These are phyloP conservation scores for Picocystis sp. DNA, from an alignment of 163 green algal species.

Conservation along the genomic window DNA sequence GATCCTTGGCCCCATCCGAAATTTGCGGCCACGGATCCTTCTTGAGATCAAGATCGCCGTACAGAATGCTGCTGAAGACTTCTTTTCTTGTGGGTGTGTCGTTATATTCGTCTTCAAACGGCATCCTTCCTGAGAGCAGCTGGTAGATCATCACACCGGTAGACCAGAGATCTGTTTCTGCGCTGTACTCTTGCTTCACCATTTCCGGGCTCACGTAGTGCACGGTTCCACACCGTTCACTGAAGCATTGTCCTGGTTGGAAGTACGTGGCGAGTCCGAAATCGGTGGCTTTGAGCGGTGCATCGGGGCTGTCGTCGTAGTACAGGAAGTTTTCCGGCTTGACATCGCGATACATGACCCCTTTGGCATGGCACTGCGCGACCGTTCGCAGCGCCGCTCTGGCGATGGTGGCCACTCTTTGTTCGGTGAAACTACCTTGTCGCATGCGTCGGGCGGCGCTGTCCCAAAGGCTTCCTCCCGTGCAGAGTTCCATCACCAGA, in stretches of 20 bases:
- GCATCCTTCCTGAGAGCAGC: conserved; percentile 8
- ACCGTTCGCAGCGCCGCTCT: conserved; percentile 26
- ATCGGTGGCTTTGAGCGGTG: conserved; percentile 63
- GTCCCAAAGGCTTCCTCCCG: conserved; percentile 16
- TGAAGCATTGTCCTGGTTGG: conserved; percentile 40
- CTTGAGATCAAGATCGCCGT: conserved; percentile 41
- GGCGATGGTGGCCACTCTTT: conserved; percentile 4
- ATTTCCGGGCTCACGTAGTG: conserved; percentile 10
- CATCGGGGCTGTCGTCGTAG: conserved; percentile 13
- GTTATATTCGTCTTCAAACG: conserved; percentile 6
- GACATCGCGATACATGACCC: conserved; percentile 37
- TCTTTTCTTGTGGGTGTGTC: conserved; percentile 15
- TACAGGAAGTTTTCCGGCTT: conserved; percentile 76
- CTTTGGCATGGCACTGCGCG: conserved; percentile 39
- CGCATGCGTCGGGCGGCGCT: background rate
- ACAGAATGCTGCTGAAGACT: conserved; percentile 57
- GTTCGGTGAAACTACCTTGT: background rate
- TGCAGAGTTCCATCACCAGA: conserved; percentile 22
- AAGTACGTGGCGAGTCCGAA: conserved; percentile 69
- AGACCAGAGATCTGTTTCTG: conserved; percentile 6
- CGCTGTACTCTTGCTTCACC: conserved; percentile 3
- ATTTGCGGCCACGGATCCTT: conserved; percentile 24
- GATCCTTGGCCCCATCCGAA: conserved; percentile 19
- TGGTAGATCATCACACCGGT: conserved; percentile 8
- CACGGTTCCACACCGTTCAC: conserved; percentile 15